These are phyloP conservation scores for Oldenlandia corymbosa DNA, from an alignment of 257 asterid species.

Conservation along the genomic window DNA sequence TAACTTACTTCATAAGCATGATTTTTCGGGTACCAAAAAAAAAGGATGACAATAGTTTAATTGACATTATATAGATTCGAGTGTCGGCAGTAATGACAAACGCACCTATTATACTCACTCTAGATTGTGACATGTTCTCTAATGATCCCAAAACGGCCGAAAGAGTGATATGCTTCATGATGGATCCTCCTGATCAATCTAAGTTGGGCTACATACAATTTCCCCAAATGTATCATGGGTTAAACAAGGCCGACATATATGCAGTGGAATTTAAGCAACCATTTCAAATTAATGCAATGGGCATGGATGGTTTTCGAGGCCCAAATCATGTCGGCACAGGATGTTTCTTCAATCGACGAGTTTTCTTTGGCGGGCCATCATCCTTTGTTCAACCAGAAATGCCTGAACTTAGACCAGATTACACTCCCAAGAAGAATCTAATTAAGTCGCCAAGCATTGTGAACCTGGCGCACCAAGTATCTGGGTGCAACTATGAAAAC, in stretches of 20 bases:
- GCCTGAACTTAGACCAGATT: conserved; percentile 37
- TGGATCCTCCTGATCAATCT: conserved; percentile 29
- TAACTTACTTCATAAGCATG: too few species aligned
- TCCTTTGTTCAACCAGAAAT: conserved; percentile 32
- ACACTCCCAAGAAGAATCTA: conserved; percentile 30
- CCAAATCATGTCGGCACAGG: conserved; percentile 71
- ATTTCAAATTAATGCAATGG: conserved; percentile 40
- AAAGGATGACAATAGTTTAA: too few species aligned
- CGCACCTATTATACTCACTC: conserved; percentile 58
- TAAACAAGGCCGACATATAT: conserved; percentile 56
- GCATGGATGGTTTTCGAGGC: conserved; percentile 68
- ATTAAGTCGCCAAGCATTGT: conserved; percentile 21
- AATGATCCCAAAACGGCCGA: conserved; percentile 57
- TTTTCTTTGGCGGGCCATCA: conserved; percentile 55
- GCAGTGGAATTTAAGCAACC: conserved; percentile 47
- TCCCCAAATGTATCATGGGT: conserved; percentile 63
- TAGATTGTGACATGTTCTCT: conserved; percentile 83
- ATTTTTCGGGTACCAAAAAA: too few species aligned
- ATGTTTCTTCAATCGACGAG: conserved; percentile 55
- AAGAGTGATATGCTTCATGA: conserved; percentile 38
- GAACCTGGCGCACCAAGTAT: conserved; percentile 46
- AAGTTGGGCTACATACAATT: conserved; percentile 55
- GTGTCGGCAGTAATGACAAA: conserved; percentile 66
- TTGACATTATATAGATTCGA: conserved; percentile 52
- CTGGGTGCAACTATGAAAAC: conserved; percentile 52